A percentile compares a stretch with the other conserved stretches of the same genome.
Evolutionary conservation across 345 rosid genomes (phyloP).

Genomic region (Citrus australasica): DNA sequence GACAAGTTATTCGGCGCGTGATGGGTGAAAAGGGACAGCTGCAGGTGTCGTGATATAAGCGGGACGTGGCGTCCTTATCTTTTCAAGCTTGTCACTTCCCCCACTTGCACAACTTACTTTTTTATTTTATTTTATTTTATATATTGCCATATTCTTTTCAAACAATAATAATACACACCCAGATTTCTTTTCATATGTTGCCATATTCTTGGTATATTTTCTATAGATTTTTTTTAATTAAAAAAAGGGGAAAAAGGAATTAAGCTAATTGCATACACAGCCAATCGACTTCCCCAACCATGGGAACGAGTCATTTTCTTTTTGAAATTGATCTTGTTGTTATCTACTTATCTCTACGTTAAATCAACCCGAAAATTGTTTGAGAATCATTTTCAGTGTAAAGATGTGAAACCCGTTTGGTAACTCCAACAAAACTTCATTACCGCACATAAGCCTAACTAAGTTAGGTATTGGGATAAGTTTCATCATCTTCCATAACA

Average conservation of each 20-base stretch:
- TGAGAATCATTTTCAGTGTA: too few relatives aligned
- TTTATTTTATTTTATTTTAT: too few relatives aligned
- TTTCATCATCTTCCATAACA: background rate
- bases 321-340: background rate
- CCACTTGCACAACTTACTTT: conserved; percentile 3
- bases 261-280: background rate
- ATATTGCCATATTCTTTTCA: too few relatives aligned
- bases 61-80: conserved; percentile 38
- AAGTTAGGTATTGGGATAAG: background rate
- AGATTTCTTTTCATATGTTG: too few relatives aligned
- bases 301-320: conserved; percentile 22
- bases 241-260: too few relatives aligned
- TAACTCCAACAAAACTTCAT: background rate
- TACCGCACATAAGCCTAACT: background rate
- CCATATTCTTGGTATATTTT: too few relatives aligned
- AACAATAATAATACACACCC: too few relatives aligned
- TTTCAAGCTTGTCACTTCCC: background rate
- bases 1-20: background rate
- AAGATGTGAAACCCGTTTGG: background rate
- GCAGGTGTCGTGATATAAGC: background rate
- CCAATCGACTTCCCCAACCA: conserved; percentile 19
- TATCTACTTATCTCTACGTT: background rate
- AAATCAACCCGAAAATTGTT: too few relatives aligned
- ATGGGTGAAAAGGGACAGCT: background rate
- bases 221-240: too few relatives aligned